phyloP scores from a whole-genome alignment of 1,284 basidiomycete species.

The Cryptococcus hybrid region DNA sequence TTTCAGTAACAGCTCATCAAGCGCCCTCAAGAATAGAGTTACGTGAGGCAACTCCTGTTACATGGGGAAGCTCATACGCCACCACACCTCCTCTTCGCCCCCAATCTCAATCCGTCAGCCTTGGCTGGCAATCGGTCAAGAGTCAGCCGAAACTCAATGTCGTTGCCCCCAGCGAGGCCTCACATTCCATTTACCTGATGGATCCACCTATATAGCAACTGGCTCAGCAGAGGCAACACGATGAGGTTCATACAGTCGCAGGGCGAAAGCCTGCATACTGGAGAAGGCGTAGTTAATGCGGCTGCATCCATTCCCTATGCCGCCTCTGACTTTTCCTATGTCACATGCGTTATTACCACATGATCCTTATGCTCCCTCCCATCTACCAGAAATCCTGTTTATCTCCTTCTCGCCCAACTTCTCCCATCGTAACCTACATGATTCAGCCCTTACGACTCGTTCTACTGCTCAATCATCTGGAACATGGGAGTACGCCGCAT shows the following conservation, averaged over 20 bases:
- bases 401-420: conserved; percentile 1
- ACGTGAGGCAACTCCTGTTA: neutral
- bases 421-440: neutral
- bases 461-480: conserved; percentile 11
- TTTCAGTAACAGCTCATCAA: no score
- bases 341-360: neutral
- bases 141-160: neutral
- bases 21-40: no score
- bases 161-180: conserved; percentile 1
- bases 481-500: conserved; percentile 14
- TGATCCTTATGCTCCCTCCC: neutral
- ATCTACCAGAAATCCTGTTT: neutral
- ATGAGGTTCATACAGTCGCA: neutral
- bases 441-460: conserved; percentile 6
- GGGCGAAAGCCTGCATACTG: neutral
- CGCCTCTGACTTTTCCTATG: neutral
- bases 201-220: neutral
- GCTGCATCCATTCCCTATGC: conserved; percentile 2
- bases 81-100: neutral
- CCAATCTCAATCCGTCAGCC: neutral
- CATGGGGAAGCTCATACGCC: conserved; percentile 1
- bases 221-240: conserved; percentile 2
- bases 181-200: neutral
- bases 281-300: neutral
- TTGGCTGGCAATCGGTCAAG: neutral